phyloP scores from a whole-genome alignment of 305 asterid species.

The Ajuga reptans region DNA sequence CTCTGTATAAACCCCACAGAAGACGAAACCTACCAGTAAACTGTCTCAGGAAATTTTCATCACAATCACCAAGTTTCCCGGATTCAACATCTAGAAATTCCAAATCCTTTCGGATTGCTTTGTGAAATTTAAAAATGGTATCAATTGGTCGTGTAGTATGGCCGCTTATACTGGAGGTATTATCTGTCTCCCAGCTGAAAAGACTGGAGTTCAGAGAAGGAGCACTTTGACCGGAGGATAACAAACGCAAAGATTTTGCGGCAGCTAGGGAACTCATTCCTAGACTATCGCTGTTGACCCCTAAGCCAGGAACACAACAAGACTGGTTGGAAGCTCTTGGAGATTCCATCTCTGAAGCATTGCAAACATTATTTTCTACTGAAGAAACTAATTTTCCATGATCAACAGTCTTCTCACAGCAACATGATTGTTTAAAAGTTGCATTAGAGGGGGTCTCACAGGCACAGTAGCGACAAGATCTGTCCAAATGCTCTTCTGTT shows the following conservation, averaged over 20 bases:
- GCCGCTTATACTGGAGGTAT: constrained; percentile 40
- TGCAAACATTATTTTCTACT: constrained; percentile 34
- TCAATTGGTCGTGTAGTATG: constrained; percentile 74
- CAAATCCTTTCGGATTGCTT: constrained; percentile 91
- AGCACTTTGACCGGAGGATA: constrained; percentile 73
- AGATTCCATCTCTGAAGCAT: constrained; percentile 33
- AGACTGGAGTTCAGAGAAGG: constrained; percentile 89
- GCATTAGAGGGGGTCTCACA: constrained; percentile 34
- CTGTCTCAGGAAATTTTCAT: constrained; percentile 70
- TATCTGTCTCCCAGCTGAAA: constrained; percentile 86
- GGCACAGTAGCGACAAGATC: constrained; percentile 46
- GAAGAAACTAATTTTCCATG: constrained; percentile 29
- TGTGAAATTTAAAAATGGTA: constrained; percentile 84
- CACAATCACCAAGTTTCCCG: constrained; percentile 67
- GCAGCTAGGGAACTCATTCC: constrained; percentile 59
- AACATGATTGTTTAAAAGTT: constrained; percentile 29
- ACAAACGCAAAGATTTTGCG: constrained; percentile 69
- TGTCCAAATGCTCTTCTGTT: constrained; percentile 29
- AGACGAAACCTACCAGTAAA: constrained; percentile 90
- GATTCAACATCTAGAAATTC: constrained; percentile 84
- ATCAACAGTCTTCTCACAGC: constrained; percentile 32
- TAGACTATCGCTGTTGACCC: constrained; percentile 56
- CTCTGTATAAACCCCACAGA: constrained; percentile 85
- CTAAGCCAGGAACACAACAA: constrained; percentile 94
- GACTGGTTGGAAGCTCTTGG: constrained; percentile 56